phyloP scores from a whole-genome alignment of 352 stramenopile genomes.

The Globisporangium perplexum region DNA sequence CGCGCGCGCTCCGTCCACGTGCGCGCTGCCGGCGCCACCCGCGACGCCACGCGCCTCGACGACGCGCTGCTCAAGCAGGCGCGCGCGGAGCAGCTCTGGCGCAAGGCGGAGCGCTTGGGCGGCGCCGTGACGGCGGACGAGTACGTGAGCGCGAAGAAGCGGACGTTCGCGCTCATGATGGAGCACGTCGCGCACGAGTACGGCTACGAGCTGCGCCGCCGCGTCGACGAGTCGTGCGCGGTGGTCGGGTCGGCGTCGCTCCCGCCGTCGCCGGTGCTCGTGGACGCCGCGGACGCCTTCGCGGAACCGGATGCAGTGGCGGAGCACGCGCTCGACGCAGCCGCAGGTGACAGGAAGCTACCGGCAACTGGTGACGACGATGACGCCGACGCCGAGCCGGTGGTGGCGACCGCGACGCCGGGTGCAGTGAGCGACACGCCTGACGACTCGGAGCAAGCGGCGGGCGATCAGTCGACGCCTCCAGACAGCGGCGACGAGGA shows the following conservation, averaged over 20 bases:
- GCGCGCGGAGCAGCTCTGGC: background rate
- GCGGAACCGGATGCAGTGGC: background rate
- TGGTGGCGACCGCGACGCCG: background rate
- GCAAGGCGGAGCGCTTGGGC: background rate
- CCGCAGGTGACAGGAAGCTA: background rate
- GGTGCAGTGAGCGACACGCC: background rate
- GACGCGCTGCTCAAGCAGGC: constrained; percentile 1
- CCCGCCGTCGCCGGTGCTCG: background rate
- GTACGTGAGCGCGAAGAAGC: background rate
- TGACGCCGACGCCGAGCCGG: too few species aligned
- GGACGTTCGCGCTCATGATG: constrained; percentile 1
- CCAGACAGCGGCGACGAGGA: background rate
- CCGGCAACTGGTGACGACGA: background rate
- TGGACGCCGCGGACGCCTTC: background rate
- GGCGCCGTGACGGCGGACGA: background rate
- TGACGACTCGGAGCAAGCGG: background rate
- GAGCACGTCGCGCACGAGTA: background rate
- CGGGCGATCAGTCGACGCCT: background rate
- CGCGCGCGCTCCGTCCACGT: background rate
- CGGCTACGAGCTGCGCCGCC: background rate
- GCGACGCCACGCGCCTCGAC: background rate
- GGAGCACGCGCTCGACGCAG: background rate
- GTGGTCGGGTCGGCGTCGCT: background rate
- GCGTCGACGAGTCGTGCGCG: background rate
- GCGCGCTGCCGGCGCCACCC: background rate